These are phyloP conservation scores for Dryas drummondii DNA, from an alignment of 306 rosid genomes.

Conservation along the genomic window DNA sequence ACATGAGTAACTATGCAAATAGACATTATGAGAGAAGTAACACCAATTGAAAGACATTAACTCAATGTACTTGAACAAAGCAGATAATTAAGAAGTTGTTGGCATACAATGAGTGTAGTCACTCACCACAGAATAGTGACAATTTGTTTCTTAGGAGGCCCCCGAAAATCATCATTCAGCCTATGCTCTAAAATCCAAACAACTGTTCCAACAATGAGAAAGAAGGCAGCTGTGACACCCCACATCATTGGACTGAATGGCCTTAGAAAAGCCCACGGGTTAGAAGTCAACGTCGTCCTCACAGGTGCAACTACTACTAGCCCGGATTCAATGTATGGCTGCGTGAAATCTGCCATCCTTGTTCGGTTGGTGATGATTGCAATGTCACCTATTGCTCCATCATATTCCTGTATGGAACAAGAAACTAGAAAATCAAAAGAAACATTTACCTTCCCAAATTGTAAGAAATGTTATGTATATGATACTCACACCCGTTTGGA, in stretches of 20 bases:
- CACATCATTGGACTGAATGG: slow-evolving; percentile 81
- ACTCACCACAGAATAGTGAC: slow-evolving; percentile 69
- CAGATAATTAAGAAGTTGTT: slow-evolving; percentile 1
- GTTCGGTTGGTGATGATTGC: slow-evolving; percentile 82
- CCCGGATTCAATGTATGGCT: slow-evolving; percentile 91
- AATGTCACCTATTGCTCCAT: slow-evolving; percentile 88
- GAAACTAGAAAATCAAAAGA: slow-evolving; percentile 25
- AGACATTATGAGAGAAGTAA: slow-evolving; percentile 1
- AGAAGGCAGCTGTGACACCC: slow-evolving; percentile 67
- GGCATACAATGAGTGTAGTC: slow-evolving; percentile 13
- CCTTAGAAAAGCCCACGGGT: slow-evolving; percentile 81
- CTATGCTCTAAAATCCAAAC: slow-evolving; percentile 98
- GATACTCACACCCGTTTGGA: slow-evolving; percentile 77
- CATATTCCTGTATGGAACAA: slow-evolving; percentile 58
- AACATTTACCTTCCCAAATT: slow-evolving; percentile 25
- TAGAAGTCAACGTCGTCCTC: slow-evolving; percentile 40
- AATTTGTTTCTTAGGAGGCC: slow-evolving; percentile 81
- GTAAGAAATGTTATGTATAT: not conserved
- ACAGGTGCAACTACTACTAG: slow-evolving; percentile 84
- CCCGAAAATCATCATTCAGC: slow-evolving; percentile 83
- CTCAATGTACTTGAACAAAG: not conserved
- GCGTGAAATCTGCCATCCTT: slow-evolving; percentile 86
- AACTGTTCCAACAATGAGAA: slow-evolving; percentile 73
- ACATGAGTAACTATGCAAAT: not conserved
- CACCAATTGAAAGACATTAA: slow-evolving; percentile 1